phyloP scores from a whole-genome alignment of 306 rosid genomes.

The Quercus robur region DNA sequence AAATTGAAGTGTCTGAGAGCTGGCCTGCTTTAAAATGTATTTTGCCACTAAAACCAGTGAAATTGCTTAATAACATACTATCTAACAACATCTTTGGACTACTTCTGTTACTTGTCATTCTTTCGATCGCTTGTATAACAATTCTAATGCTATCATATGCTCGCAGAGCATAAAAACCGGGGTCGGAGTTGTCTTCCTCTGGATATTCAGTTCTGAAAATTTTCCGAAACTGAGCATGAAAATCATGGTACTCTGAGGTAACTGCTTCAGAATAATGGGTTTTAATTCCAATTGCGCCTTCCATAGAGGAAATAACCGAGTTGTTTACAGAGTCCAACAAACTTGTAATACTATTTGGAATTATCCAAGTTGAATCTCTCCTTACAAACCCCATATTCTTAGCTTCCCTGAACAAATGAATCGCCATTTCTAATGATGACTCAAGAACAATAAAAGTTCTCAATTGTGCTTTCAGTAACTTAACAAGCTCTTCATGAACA shows the following conservation, averaged over 20 bases:
- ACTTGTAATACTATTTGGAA: conserved; percentile 51
- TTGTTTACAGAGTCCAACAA: conserved; percentile 38
- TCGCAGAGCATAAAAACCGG: conserved; percentile 52
- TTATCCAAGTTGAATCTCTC: conserved; percentile 56
- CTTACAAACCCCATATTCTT: conserved; percentile 44
- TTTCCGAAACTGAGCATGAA: conserved; percentile 32
- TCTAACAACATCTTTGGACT: conserved; percentile 6
- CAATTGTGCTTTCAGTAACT: conserved; percentile 32
- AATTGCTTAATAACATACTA: conserved; percentile 31
- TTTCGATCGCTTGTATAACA: conserved; percentile 43
- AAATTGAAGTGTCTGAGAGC: conserved; percentile 23
- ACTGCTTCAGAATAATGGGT: conserved; percentile 34
- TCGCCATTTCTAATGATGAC: conserved; percentile 48
- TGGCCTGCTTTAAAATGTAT: conserved; percentile 41
- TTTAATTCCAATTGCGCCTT: conserved; percentile 71
- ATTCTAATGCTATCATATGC: conserved; percentile 58
- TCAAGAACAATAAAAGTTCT: conserved; percentile 55
- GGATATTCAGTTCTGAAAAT: conserved; percentile 28
- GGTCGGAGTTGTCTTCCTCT: conserved; percentile 42
- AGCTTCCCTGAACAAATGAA: conserved; percentile 52
- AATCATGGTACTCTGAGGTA: conserved; percentile 28
- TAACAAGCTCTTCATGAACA: conserved; percentile 38
- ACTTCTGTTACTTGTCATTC: conserved; percentile 14
- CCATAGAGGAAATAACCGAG: conserved; percentile 46
- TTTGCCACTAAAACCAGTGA: conserved; percentile 54